Percentiles rank a stretch among this genome's conserved stretches.
phyloP scores from a whole-genome alignment of 2,329 filamentous ascomycete genomes.

The Didymella sp. region DNA sequence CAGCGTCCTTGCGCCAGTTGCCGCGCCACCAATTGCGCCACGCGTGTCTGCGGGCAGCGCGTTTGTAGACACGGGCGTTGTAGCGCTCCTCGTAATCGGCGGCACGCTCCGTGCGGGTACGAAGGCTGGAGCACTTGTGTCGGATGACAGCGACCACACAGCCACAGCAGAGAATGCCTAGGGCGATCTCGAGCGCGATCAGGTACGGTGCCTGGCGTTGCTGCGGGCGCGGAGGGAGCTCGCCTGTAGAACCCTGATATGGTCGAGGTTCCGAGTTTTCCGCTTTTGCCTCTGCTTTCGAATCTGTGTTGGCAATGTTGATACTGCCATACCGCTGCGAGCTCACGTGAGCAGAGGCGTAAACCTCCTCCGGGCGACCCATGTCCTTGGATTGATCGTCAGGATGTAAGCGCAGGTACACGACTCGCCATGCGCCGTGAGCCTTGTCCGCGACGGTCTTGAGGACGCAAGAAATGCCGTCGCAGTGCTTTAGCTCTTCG shows the following conservation, averaged over 20 bases:
- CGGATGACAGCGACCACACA: constrained; percentile 55
- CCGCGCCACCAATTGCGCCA: constrained; percentile 60
- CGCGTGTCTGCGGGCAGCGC: constrained; percentile 60
- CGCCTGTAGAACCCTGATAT: constrained; percentile 19
- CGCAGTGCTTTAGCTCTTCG: constrained; percentile 52
- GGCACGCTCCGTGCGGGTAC: constrained; percentile 60
- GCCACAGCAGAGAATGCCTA: constrained; percentile 54
- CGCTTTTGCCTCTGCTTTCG: constrained; percentile 14
- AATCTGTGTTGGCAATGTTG: constrained; percentile 21
- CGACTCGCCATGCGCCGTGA: constrained; percentile 42
- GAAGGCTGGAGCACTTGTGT: constrained; percentile 58
- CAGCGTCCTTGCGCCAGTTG: constrained; percentile 39
- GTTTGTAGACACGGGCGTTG: constrained; percentile 59
- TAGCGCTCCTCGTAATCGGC: constrained; percentile 63
- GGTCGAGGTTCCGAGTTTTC: constrained; percentile 19
- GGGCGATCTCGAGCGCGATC: constrained; percentile 54
- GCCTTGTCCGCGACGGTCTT: constrained; percentile 49
- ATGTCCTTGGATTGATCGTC: constrained; percentile 31
- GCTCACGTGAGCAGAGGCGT: constrained; percentile 28
- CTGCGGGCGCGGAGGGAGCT: constrained; percentile 32
- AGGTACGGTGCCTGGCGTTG: constrained; percentile 43
- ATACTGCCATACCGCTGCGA: constrained; percentile 30
- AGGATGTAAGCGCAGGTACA: constrained; percentile 41
- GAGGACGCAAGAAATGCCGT: constrained; percentile 53
- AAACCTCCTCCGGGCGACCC: constrained; percentile 35